Evolutionary conservation across 108 stramenopile genomes (phyloP).

Genomic region (Schizochytrium sp.): DNA sequence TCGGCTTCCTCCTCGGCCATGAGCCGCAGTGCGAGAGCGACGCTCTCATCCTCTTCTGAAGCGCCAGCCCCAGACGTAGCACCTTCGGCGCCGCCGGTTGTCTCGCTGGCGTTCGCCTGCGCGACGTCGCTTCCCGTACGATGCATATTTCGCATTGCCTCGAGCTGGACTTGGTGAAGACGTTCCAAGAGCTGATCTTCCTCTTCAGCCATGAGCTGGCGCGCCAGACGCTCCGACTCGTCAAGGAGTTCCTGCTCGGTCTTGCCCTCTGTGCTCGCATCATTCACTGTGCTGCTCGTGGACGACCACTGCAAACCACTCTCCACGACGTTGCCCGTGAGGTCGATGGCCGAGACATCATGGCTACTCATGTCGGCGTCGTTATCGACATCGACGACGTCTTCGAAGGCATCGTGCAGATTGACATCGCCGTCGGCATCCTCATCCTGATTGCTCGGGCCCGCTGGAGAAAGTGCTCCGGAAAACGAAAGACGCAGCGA

Average conservation of each 20-base stretch:
- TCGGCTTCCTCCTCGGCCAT: not conserved
- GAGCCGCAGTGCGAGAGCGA: not conserved
- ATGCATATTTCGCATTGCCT: not conserved
- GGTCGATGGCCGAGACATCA: too few relatives aligned
- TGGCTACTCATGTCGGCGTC: not conserved
- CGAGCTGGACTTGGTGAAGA: not conserved
- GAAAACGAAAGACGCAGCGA: not conserved
- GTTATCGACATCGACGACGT: not conserved
- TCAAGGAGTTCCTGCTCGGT: not conserved
- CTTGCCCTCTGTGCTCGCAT: not conserved
- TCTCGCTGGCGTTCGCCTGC: not conserved
- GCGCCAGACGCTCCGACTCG: constrained; percentile 3
- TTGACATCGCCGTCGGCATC: not conserved
- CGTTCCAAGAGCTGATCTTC: not conserved
- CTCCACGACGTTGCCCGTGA: too few relatives aligned
- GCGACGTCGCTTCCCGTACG: not conserved
- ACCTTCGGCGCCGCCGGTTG: not conserved
- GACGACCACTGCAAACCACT: too few relatives aligned
- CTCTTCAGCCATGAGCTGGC: not conserved
- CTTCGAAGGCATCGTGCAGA: not conserved
- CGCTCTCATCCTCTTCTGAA: not conserved
- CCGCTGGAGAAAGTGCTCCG: not conserved
- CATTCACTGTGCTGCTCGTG: too few relatives aligned
- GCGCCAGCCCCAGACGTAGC: not conserved
- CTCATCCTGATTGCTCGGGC: not conserved